These are phyloP conservation scores for Kluyveromyces siamensis DNA, from an alignment of 805 yeast species.

Conservation along the genomic window DNA sequence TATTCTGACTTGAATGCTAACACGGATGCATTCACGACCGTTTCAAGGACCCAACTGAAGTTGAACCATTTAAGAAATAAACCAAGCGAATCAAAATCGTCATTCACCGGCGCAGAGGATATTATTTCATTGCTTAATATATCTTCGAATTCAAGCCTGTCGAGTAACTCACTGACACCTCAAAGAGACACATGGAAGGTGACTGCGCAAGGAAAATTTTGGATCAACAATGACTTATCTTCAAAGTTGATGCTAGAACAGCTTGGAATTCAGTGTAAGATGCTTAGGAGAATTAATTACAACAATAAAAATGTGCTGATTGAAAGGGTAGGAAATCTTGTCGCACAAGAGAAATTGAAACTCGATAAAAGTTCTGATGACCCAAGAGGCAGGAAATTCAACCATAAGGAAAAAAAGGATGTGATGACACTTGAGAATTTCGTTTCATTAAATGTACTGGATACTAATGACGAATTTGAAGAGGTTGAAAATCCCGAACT, in stretches of 20 bases:
- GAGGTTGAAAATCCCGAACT: not conserved
- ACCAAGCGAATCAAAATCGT: not conserved
- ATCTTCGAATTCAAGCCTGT: not conserved
- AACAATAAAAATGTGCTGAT: not conserved
- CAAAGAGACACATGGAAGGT: conserved; percentile 1
- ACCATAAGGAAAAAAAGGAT: not conserved
- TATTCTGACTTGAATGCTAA: not conserved
- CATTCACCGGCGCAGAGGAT: not conserved
- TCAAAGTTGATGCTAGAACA: conserved; percentile 11
- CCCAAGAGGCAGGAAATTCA: not conserved
- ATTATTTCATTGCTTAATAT: not conserved
- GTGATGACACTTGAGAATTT: not conserved
- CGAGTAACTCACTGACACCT: not conserved
- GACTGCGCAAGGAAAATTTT: conserved; percentile 3
- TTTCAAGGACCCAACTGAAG: not conserved
- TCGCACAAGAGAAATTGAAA: not conserved
- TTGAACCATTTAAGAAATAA: not conserved
- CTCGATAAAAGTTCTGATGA: not conserved
- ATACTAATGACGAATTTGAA: not conserved
- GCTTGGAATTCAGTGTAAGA: conserved; percentile 9
- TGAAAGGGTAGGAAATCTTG: not conserved
- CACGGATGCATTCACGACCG: not conserved
- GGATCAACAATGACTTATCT: conserved; percentile 9
- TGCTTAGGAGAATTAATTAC: conserved; percentile 7
- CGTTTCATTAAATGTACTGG: not conserved